Base-by-base conservation (phyloP, 2,329 filamentous ascomycete species). In the Aspergillus sp. region DNA sequence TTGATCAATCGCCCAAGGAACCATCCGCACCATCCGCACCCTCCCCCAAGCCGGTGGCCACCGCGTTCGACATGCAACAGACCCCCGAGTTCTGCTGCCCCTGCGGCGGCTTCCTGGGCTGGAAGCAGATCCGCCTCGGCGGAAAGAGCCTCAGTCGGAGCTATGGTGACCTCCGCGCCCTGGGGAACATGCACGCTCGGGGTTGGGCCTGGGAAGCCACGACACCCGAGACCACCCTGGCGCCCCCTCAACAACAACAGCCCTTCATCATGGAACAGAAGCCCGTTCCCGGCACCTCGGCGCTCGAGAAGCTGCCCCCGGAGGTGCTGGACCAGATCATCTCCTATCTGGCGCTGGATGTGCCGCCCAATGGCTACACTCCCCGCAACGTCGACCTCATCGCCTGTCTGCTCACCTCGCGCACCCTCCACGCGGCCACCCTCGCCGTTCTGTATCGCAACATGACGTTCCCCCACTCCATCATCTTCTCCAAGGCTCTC, bases 401-500 rank as follows among this genome's bases (percentile, higher is more conserved):
- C 76, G 84, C 88, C 16, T 81, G 91, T 57, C 78, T 93, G 34
- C 74, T 91, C 58, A 85, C 88, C n/a, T 93, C 88, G n/a, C 84
- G 82, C 66, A 83, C 83, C 25, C 76, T 93, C 54, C 87, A 93
- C 66, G 81, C 81, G 21, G 86, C 86, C 17, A 92, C 89, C 3
- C 76, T 92, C 31, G 82, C 83, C 60, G 88, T 88, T 5, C 80
- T 94, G 45, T 93, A 93, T 75, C 82, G 84, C 59, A 85, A 89
- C 68, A 88, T 93, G 69, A 91, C 88, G 41, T 88, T 93, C 60
- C 89, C 89, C 5, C 89, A 92, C 76, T 93, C 89, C 21, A 79
- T 85, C 55, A 90, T 91, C 68, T 94, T 92, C 74, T 86, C 86
- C 66, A 93, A 93, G 72, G 90, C 91, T 61, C 81, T 91, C 45